Evolutionary conservation across 2,329 filamentous ascomycete genomes (phyloP).

Genomic region (Cladosporium oxysporum): DNA sequence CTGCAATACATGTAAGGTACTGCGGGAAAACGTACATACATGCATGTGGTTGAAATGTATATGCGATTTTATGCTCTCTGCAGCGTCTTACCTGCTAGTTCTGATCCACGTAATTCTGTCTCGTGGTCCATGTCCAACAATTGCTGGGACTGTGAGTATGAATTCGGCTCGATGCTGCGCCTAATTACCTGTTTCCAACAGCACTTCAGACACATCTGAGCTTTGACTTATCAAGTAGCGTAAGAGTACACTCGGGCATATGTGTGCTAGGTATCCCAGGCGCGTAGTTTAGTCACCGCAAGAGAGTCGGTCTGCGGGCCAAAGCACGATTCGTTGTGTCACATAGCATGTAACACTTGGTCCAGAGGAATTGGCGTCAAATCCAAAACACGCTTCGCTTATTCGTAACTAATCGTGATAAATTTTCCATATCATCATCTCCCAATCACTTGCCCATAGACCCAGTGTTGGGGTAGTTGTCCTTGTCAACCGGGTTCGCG

Average conservation of each 20-base stretch:
- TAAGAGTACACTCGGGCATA: not conserved
- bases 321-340: not conserved
- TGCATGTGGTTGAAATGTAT: not conserved
- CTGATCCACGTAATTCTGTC: not conserved
- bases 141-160: not conserved
- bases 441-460: slow-evolving; percentile 1
- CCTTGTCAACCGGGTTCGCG: slow-evolving; percentile 39
- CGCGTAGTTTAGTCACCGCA: not conserved
- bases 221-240: not conserved
- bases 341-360: not conserved
- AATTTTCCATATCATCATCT: not conserved
- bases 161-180: not conserved
- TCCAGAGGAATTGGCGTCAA: not conserved
- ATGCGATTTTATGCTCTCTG: not conserved
- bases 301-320: not conserved
- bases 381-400: not conserved
- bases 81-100: not conserved
- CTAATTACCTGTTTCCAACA: not conserved
- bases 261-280: not conserved
- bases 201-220: not conserved
- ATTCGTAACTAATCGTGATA: not conserved
- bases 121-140: not conserved
- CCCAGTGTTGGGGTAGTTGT: slow-evolving; percentile 32
- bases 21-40: not conserved
- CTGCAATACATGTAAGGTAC: not conserved